Conservation (phyloP, 2,329 filamentous ascomycete species). For the Scortechinia acanthostroma region DNA sequence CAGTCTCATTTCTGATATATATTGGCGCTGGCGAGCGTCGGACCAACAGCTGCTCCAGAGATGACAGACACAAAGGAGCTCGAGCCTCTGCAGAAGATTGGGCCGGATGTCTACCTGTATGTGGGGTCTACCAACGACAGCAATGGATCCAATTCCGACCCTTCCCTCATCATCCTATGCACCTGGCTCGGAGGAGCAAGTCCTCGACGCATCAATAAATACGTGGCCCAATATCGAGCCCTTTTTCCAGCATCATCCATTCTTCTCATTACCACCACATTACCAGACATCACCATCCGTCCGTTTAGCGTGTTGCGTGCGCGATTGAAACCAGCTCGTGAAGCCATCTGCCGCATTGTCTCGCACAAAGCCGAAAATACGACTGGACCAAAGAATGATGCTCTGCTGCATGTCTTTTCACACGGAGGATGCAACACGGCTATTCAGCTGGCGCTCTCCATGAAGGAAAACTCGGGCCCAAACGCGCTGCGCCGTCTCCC, state of each 20-base stretch:
- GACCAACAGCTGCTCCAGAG: no score
- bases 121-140: no score
- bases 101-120: no score
- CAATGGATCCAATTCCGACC: no score
- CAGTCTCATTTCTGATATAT: no score
- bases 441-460: neutral
- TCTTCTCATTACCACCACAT: constrained; percentile 10
- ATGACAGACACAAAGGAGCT: no score
- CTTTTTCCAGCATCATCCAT: constrained; percentile 11
- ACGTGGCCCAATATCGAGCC: constrained; percentile 9
- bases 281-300: neutral
- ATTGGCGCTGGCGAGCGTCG: no score
- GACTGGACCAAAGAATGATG: neutral
- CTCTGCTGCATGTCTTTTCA: neutral
- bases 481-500: neutral
- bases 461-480: neutral
- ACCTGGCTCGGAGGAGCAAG: constrained; percentile 16
- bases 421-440: neutral
- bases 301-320: neutral
- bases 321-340: neutral
- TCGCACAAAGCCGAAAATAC: neutral
- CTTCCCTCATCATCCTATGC: constrained; percentile 13
- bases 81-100: no score
- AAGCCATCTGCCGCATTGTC: neutral
- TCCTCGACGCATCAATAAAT: constrained; percentile 14